Conservation (phyloP, 129 eudicot species). For the sunflower (Helianthus annuus) region HanXRQr2.0-SUNRISE NC_035443.2:179260685-179261184, state of each 20-base stretch:
- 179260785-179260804: no score
- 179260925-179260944: background rate
- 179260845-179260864: background rate
- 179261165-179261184: constrained; percentile 92
- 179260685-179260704: no score
- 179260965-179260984: constrained; percentile 1
- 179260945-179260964: constrained; percentile 23
- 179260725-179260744: no score
- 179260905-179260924: constrained; percentile 19
- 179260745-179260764: no score
- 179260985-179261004: constrained; percentile 44
- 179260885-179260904: no score
- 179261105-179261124: constrained; percentile 85
- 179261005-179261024: constrained; percentile 64
- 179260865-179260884: no score
- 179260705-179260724: no score
- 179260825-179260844: no score
- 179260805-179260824: no score
- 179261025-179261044: constrained; percentile 87
- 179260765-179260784: no score
- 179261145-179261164: constrained; percentile 82
- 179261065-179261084: constrained; percentile 80
- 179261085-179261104: constrained; percentile 87
- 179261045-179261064: constrained; percentile 74
- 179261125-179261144: constrained; percentile 84